phyloP scores from a whole-genome alignment of 768 basidiomycete species.

The Pleurotus tuber-regium region DNA sequence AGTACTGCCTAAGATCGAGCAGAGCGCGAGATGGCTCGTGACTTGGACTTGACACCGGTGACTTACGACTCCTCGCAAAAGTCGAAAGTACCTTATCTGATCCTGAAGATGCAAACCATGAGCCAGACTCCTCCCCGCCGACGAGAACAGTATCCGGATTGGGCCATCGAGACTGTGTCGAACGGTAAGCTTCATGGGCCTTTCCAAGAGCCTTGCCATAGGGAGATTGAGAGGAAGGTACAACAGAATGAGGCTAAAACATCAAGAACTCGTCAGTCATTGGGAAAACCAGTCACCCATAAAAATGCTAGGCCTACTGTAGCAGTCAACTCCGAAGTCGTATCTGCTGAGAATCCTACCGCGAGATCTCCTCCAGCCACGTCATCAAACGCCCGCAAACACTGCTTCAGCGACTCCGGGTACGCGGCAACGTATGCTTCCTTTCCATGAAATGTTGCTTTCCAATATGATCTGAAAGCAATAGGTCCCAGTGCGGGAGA shows the following conservation, averaged over 20 bases:
- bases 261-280: background rate
- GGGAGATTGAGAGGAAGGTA: constrained; percentile 5
- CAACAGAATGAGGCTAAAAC: background rate
- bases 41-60: too few relatives aligned
- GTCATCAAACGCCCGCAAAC: constrained; percentile 44
- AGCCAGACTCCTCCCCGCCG: too few relatives aligned
- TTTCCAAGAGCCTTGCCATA: background rate
- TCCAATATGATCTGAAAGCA: constrained; percentile 59
- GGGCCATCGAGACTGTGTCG: background rate
- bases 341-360: constrained; percentile 37
- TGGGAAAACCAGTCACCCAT: background rate
- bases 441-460: constrained; percentile 46
- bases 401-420: constrained; percentile 41
- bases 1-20: background rate
- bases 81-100: too few relatives aligned
- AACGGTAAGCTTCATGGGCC: background rate
- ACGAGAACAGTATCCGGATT: too few relatives aligned
- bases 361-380: constrained; percentile 48
- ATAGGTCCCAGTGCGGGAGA: constrained; percentile 46
- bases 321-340: constrained; percentile 21
- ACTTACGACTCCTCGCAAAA: too few relatives aligned
- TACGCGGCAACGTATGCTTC: constrained; percentile 33
- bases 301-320: background rate
- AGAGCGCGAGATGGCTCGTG: background rate
- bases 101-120: too few relatives aligned